phyloP scores from a whole-genome alignment of 495 filamentous ascomycete species.

The Aspergillus funiculosus region DNA sequence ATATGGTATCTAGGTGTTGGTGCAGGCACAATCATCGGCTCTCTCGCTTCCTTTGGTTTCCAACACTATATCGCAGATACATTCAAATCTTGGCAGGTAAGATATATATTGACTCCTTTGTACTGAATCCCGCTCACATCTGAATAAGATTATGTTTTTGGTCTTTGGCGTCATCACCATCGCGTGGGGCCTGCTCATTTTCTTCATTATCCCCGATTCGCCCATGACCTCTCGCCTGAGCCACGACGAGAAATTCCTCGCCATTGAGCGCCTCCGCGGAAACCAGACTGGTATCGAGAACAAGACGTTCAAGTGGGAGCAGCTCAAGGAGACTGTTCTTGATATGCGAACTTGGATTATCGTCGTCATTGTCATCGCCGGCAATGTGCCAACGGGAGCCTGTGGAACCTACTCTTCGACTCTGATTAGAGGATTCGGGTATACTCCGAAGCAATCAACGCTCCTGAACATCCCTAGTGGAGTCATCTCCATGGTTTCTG shows the following conservation, averaged over 20 bases:
- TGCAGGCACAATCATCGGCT: slow-evolving; percentile 56
- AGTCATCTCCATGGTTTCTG: slow-evolving; percentile 49
- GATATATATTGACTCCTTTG: too few species aligned
- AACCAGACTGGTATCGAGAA: slow-evolving; percentile 50
- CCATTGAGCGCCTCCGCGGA: slow-evolving; percentile 29
- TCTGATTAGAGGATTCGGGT: slow-evolving; percentile 44
- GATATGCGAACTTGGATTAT: slow-evolving; percentile 41
- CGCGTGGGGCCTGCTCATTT: slow-evolving; percentile 43
- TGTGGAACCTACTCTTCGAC: slow-evolving; percentile 46
- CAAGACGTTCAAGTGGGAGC: slow-evolving; percentile 38
- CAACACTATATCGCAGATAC: too few species aligned
- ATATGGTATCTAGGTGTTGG: slow-evolving; percentile 64
- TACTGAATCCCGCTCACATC: too few species aligned
- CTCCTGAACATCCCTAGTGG: slow-evolving; percentile 63
- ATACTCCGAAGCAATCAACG: slow-evolving; percentile 37
- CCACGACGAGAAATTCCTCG: slow-evolving; percentile 38
- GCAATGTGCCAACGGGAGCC: slow-evolving; percentile 46
- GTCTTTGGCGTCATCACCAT: slow-evolving; percentile 55
- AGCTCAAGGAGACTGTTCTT: slow-evolving; percentile 34
- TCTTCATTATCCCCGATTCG: slow-evolving; percentile 47
- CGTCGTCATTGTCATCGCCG: slow-evolving; percentile 40
- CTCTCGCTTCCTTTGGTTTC: slow-evolving; percentile 55
- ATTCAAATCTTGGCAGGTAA: too few species aligned
- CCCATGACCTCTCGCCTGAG: slow-evolving; percentile 48
- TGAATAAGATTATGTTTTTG: slow-evolving; percentile 64